Percentiles rank a stretch among this genome's conserved stretches.
Evolutionary conservation across 2,329 filamentous ascomycete genomes (phyloP).

Genomic region (Alternaria solani): DNA sequence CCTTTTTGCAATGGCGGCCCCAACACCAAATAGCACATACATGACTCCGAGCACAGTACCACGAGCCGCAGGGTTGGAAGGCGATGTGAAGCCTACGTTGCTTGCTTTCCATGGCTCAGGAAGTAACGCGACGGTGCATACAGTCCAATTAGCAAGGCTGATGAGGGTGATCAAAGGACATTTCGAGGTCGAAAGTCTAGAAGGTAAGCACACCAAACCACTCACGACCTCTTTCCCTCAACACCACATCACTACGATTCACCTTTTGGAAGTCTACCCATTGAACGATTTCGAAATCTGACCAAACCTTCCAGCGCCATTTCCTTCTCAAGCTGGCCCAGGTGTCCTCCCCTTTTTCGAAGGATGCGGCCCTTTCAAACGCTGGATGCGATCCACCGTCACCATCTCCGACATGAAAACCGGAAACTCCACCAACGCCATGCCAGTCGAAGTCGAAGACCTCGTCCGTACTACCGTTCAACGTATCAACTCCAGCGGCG

Average conservation of each 20-base stretch:
- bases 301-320: conserved; percentile 33
- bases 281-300: neutral
- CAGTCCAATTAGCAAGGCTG: conserved; percentile 45
- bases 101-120: conserved; percentile 50
- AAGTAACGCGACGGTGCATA: conserved; percentile 44
- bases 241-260: neutral
- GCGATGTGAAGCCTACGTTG: conserved; percentile 38
- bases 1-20: neutral
- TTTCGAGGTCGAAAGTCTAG: conserved; percentile 36
- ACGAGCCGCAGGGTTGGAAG: neutral
- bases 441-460: conserved; percentile 33
- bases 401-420: conserved; percentile 25
- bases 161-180: conserved; percentile 30
- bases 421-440: conserved; percentile 17
- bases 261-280: neutral
- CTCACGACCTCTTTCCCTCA: neutral
- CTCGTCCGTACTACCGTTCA: conserved; percentile 29
- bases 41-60: neutral
- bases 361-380: conserved; percentile 47
- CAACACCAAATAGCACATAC: neutral
- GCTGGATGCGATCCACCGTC: conserved; percentile 38
- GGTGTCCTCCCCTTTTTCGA: conserved; percentile 51
- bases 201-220: conserved; percentile 26
- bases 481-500: conserved; percentile 21
- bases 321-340: conserved; percentile 44